A percentile compares a stretch with the other conserved stretches of the same genome.
These are phyloP conservation scores for Trichoderma sp. DNA, from an alignment of 2,329 filamentous ascomycete genomes.

Conservation along the genomic window DNA sequence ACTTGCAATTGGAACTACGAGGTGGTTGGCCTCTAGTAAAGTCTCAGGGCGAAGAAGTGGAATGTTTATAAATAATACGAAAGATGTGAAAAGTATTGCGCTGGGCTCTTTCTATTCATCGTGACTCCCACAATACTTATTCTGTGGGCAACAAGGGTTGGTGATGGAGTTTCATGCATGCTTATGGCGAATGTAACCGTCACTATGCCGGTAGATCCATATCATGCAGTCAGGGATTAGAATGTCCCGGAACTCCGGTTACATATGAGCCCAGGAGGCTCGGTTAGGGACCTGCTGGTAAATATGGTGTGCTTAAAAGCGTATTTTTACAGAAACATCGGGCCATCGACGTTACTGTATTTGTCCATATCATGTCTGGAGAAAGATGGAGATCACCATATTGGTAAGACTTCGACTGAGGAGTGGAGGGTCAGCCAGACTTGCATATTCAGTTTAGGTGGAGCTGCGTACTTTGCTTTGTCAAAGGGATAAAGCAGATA, in stretches of 20 bases:
- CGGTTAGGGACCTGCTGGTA: background rate
- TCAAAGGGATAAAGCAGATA: background rate
- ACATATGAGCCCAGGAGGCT: background rate
- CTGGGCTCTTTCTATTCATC: background rate
- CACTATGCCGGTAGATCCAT: background rate
- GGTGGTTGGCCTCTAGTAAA: background rate
- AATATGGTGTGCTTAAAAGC: background rate
- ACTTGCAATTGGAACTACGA: slow-evolving; percentile 14
- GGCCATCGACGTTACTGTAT: too few relatives aligned
- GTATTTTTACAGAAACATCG: background rate
- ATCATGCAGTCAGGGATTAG: background rate
- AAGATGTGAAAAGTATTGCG: background rate
- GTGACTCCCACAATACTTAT: background rate
- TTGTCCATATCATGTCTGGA: too few relatives aligned
- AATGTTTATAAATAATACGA: background rate
- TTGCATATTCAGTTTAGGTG: too few relatives aligned
- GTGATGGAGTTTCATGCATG: background rate
- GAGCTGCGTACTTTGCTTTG: too few relatives aligned
- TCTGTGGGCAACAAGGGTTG: background rate
- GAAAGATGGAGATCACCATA: too few relatives aligned
- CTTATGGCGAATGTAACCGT: background rate
- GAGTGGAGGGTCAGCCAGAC: too few relatives aligned
- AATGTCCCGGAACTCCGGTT: background rate
- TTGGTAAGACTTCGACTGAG: too few relatives aligned
- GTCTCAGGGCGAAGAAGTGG: background rate